Percentiles rank a stretch among this genome's conserved stretches.
Conservation (phyloP, 352 stramenopile species). For the Phytophthora megakarya region DNA sequence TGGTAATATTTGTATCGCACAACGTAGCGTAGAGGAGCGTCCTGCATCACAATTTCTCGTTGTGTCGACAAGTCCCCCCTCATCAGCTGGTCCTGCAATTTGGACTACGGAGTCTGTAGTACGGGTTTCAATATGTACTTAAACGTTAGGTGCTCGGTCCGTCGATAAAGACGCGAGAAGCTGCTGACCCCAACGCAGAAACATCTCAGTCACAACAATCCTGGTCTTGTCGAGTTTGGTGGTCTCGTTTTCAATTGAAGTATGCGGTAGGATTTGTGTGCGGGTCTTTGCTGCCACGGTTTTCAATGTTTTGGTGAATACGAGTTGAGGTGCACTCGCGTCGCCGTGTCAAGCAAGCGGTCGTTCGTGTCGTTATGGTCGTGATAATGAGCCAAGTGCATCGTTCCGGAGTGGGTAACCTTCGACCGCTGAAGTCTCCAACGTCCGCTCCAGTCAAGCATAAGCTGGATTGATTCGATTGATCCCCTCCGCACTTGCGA, state of each 20-base stretch:
- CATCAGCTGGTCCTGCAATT: not conserved
- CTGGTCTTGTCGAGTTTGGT: not conserved
- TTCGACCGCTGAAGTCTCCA: not conserved
- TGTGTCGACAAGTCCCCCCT: not conserved
- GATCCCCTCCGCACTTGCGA: conserved; percentile 13
- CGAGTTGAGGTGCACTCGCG: conserved; percentile 7
- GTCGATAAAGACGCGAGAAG: too few relatives aligned
- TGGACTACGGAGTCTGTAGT: too few relatives aligned
- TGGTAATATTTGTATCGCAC: not conserved
- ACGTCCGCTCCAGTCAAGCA: not conserved
- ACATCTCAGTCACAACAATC: not conserved
- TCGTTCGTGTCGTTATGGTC: not conserved
- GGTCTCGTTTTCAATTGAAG: not conserved
- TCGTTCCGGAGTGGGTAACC: conserved; percentile 10
- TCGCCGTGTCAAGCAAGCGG: not conserved
- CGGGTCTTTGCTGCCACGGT: conserved; percentile 12
- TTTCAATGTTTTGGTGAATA: not conserved
- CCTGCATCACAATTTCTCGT: conserved; percentile 1
- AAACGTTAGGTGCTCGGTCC: too few relatives aligned
- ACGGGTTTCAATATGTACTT: too few relatives aligned
- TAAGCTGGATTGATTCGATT: conserved; percentile 23
- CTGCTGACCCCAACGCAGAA: not conserved
- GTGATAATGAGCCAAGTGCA: not conserved
- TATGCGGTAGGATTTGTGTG: conserved; percentile 2
- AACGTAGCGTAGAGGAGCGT: conserved; percentile 3